Evolutionary conservation across 345 rosid species (phyloP).

Genomic region (Noccaea caerulescens): DNA sequence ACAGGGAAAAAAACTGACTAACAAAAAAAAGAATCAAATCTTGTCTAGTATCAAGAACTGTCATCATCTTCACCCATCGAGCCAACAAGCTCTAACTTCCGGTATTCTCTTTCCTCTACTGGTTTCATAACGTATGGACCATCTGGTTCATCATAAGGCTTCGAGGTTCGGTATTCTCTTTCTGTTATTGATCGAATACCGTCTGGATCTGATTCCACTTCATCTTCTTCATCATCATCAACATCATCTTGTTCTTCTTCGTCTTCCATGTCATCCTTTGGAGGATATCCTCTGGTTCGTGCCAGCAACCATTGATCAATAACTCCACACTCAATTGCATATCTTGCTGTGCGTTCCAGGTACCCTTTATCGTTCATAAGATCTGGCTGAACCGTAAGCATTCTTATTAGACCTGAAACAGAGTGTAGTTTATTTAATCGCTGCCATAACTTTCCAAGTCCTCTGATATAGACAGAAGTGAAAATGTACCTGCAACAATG

Average conservation of each 20-base stretch:
- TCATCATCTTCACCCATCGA: constrained; percentile 41
- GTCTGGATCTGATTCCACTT: constrained; percentile 54
- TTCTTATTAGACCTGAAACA: constrained; percentile 76
- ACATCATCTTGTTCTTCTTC: background rate
- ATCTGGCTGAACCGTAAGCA: constrained; percentile 75
- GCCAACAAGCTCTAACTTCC: constrained; percentile 42
- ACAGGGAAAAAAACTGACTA: constrained; percentile 17
- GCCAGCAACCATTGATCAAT: constrained; percentile 79
- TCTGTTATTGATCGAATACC: constrained; percentile 74
- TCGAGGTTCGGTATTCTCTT: constrained; percentile 59
- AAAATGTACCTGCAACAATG: constrained; percentile 74
- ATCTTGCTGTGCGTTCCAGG: constrained; percentile 61
- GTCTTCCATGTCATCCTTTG: constrained; percentile 62
- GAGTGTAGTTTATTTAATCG: constrained; percentile 19
- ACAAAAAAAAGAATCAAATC: constrained; percentile 2
- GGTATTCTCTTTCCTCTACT: constrained; percentile 41
- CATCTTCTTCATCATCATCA: constrained; percentile 52
- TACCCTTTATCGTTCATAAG: constrained; percentile 68
- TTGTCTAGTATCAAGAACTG: constrained; percentile 24
- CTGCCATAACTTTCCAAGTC: background rate
- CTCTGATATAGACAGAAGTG: background rate
- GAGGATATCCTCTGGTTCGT: constrained; percentile 70
- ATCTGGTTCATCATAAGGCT: constrained; percentile 45
- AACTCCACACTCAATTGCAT: constrained; percentile 85
- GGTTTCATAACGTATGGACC: constrained; percentile 48